Evolutionary conservation across 2,329 filamentous ascomycete genomes (phyloP).

Genomic region (Lanzia echinophila): DNA sequence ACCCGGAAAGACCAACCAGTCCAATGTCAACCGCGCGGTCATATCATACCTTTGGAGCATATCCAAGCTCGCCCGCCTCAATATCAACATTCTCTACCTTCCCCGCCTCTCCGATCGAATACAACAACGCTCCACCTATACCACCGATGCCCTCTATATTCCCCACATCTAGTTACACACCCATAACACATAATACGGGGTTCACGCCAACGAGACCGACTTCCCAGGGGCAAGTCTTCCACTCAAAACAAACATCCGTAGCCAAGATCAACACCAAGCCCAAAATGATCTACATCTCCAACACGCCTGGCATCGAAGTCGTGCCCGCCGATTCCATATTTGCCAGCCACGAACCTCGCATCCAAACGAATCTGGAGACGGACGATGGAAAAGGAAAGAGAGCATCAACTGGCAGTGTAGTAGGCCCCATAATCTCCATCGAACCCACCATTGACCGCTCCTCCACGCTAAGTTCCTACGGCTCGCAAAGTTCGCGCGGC

Average conservation of each 20-base stretch:
- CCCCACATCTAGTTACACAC: background rate
- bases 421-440: background rate
- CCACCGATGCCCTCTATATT: background rate
- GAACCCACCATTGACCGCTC: conserved; percentile 2
- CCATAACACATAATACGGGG: too few species aligned
- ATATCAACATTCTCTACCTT: conserved; percentile 1
- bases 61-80: conserved; percentile 1
- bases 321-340: conserved; percentile 2
- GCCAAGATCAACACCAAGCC: conserved; percentile 8
- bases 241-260: conserved; percentile 7
- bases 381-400: background rate
- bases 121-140: background rate
- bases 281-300: conserved; percentile 8
- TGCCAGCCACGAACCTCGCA: background rate
- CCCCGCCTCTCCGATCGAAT: background rate
- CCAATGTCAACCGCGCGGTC: background rate
- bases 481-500: background rate
- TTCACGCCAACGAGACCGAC: too few species aligned
- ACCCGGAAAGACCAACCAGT: background rate
- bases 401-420: background rate
- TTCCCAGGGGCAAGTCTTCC: background rate
- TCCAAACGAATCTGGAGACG: background rate
- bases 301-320: background rate
- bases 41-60: conserved; percentile 4
- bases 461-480: background rate